phyloP scores from a whole-genome alignment of 371 early-diverging fungal species.

The Mortierella polycephala region DNA sequence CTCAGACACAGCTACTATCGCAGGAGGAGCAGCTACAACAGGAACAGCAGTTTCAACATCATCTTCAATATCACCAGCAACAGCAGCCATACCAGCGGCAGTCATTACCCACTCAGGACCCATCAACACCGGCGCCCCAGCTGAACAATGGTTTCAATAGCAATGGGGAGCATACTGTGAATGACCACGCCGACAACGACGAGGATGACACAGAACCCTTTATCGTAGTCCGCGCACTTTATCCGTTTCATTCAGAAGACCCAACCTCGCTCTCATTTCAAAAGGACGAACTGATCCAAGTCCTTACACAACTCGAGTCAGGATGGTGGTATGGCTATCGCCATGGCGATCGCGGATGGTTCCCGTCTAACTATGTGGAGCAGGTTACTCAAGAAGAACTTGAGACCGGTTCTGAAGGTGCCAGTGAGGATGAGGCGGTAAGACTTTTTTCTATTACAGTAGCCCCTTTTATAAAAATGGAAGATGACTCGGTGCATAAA shows the following conservation, averaged over 20 bases:
- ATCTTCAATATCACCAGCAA: background rate
- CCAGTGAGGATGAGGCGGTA: conserved; percentile 37
- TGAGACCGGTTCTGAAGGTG: conserved; percentile 19
- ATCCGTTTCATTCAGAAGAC: conserved; percentile 47
- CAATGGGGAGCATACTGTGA: background rate
- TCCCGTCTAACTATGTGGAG: conserved; percentile 65
- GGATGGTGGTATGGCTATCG: conserved; percentile 94
- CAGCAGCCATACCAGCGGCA: conserved; percentile 4
- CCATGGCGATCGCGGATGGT: conserved; percentile 81
- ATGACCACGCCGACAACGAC: background rate
- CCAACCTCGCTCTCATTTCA: conserved; percentile 73
- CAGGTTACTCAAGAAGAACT: conserved; percentile 23
- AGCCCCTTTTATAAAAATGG: too few relatives aligned
- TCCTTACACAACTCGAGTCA: conserved; percentile 81
- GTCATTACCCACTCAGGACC: conserved; percentile 6
- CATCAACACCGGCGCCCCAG: background rate
- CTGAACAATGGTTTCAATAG: background rate
- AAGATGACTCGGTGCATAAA: background rate
- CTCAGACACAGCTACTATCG: conserved; percentile 1
- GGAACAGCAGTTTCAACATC: conserved; percentile 4
- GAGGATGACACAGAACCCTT: conserved; percentile 26
- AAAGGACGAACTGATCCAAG: conserved; percentile 83
- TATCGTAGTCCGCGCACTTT: conserved; percentile 47
- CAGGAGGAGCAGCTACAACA: background rate
- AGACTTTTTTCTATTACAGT: background rate